These are phyloP conservation scores for Aureobasidium zeae DNA, from an alignment of 2,329 filamentous ascomycete genomes.

Conservation along the genomic window DNA sequence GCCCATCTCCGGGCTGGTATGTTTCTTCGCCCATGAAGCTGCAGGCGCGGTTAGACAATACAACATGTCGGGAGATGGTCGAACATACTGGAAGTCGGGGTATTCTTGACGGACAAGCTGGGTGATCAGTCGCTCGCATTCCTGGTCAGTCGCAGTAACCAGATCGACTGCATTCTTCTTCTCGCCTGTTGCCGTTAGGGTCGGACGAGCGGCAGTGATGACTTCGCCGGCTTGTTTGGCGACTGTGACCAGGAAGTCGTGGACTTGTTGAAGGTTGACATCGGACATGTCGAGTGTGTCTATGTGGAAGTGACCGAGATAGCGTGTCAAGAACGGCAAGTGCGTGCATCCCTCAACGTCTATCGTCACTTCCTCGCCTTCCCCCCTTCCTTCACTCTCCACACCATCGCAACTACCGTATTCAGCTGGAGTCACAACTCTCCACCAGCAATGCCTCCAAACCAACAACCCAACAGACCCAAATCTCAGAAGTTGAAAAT, in stretches of 20 bases:
- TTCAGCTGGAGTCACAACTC: too few relatives aligned
- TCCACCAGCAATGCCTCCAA: not conserved
- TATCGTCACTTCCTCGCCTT: too few relatives aligned
- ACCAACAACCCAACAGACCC: not conserved
- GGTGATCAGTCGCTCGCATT: constrained; percentile 51
- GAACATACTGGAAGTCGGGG: constrained; percentile 41
- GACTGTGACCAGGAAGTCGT: constrained; percentile 39
- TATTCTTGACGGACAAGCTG: constrained; percentile 42
- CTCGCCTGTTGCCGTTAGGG: constrained; percentile 32
- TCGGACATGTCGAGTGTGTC: too few relatives aligned
- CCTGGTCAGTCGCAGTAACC: constrained; percentile 55
- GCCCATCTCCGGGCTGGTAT: constrained; percentile 53
- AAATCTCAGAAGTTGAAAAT: constrained; percentile 31
- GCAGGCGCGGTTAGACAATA: too few relatives aligned
- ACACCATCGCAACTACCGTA: too few relatives aligned
- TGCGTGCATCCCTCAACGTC: too few relatives aligned
- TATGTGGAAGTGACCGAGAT: too few relatives aligned
- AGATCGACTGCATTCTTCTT: constrained; percentile 51
- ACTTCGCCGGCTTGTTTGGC: constrained; percentile 39
- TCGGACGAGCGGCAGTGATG: constrained; percentile 38
- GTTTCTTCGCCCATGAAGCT: constrained; percentile 70
- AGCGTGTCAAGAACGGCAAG: too few relatives aligned
- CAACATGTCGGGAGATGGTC: constrained; percentile 5
- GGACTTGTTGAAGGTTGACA: constrained; percentile 38
- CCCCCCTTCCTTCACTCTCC: too few relatives aligned